These are phyloP conservation scores for Stentor roeselii DNA, from an alignment of 73 alveolate genomes.

Conservation along the genomic window DNA sequence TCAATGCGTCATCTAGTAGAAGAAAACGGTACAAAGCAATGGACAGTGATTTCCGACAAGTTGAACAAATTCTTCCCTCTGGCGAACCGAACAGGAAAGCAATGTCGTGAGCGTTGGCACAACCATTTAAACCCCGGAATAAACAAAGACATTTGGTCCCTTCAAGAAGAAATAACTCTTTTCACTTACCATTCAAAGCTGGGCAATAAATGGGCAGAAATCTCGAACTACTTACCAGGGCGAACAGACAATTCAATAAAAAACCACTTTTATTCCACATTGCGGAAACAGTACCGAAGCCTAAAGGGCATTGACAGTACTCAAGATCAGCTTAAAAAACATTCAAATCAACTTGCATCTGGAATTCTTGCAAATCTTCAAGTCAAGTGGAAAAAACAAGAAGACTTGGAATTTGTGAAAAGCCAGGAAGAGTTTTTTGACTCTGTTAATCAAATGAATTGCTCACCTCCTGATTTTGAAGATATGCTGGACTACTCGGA, in stretches of 20 bases:
- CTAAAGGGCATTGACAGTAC: constrained; percentile 14
- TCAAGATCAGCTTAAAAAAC: neutral
- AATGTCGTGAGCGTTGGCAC: constrained; percentile 87
- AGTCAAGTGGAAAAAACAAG: neutral
- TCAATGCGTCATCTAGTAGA: constrained; percentile 35
- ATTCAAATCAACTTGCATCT: neutral
- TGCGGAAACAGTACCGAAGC: constrained; percentile 29
- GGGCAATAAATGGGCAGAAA: constrained; percentile 95
- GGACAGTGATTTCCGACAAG: constrained; percentile 50
- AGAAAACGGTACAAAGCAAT: constrained; percentile 40
- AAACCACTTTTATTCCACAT: constrained; percentile 68
- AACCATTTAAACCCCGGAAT: constrained; percentile 80
- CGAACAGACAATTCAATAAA: constrained; percentile 94
- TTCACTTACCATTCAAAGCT: constrained; percentile 61
- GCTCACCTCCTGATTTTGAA: neutral
- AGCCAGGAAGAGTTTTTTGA: neutral
- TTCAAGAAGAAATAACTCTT: constrained; percentile 71
- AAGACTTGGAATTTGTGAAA: neutral
- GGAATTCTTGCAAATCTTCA: neutral
- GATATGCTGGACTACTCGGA: neutral
- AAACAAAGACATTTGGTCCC: constrained; percentile 65
- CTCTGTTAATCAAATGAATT: neutral
- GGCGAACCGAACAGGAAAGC: constrained; percentile 69
- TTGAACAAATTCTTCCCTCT: constrained; percentile 17
- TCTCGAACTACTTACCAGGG: constrained; percentile 71